phyloP scores from a whole-genome alignment of 129 eudicot genomes.

The Kitagawia praeruptora region DNA sequence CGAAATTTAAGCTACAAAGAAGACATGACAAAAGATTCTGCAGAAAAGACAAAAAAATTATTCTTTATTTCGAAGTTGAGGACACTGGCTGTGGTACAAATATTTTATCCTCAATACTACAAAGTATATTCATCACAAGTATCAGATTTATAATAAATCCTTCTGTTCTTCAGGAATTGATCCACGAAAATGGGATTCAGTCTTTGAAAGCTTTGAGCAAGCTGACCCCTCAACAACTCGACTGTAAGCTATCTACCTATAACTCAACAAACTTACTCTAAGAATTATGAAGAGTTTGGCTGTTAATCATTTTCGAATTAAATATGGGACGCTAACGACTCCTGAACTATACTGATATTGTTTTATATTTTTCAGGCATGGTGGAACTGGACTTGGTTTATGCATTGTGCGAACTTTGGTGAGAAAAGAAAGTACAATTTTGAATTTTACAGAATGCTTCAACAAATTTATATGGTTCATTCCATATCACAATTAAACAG shows the following conservation, averaged over 20 bases:
- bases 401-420: conserved; percentile 97
- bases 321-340: background rate
- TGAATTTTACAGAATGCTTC: background rate
- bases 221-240: conserved; percentile 98
- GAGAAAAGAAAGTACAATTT: conserved; percentile 14
- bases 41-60: conserved; percentile 52
- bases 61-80: conserved; percentile 84
- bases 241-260: conserved; percentile 36
- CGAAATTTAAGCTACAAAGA: conserved; percentile 33
- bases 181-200: conserved; percentile 95
- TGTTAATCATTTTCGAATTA: background rate
- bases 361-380: conserved; percentile 63
- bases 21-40: conserved; percentile 31
- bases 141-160: background rate
- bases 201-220: conserved; percentile 97
- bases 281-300: background rate
- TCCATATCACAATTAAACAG: background rate
- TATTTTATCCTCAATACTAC: conserved; percentile 1
- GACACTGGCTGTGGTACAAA: conserved; percentile 91
- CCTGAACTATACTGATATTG: background rate
- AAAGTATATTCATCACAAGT: conserved; percentile 4
- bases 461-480: background rate
- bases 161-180: conserved; percentile 58
- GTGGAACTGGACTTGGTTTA: conserved; percentile 97
- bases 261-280: conserved; percentile 1